Conservation (phyloP, 495 filamentous ascomycete genomes). For the Neurospora intermedia region DNA sequence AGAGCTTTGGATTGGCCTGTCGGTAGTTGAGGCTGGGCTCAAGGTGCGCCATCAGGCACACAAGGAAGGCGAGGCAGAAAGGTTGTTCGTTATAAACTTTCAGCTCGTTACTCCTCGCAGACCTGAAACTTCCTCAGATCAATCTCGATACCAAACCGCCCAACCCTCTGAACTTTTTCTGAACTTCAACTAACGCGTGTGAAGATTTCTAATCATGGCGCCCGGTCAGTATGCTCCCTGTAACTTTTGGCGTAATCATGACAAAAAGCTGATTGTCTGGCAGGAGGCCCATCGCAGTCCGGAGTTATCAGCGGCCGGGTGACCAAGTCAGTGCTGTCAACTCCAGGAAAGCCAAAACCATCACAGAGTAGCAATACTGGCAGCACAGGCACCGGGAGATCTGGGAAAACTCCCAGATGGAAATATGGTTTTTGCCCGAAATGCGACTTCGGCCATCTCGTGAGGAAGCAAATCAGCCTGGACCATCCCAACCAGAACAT, state of each 20-base stretch:
- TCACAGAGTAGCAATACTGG: background rate
- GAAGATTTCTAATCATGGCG: background rate
- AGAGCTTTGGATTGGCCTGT: background rate
- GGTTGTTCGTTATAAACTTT: background rate
- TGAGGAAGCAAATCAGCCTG: slow-evolving; percentile 4
- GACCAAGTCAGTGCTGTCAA: background rate
- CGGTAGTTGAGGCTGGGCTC: background rate
- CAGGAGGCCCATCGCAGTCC: background rate
- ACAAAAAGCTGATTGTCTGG: background rate
- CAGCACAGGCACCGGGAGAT: background rate
- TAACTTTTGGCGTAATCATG: background rate
- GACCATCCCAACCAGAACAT: background rate
- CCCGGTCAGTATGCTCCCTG: background rate
- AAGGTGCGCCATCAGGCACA: background rate
- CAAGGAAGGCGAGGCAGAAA: background rate
- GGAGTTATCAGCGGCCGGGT: slow-evolving; percentile 1
- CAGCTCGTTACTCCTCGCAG: background rate
- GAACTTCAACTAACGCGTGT: background rate
- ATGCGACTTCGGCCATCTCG: slow-evolving; percentile 7
- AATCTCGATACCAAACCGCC: background rate
- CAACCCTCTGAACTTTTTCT: background rate
- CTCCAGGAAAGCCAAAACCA: background rate
- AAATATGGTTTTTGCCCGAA: slow-evolving; percentile 11
- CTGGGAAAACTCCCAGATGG: slow-evolving; percentile 1
- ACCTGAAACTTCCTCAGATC: background rate